Base-by-base conservation (phyloP, 306 rosid species). In the Dryas alaskensis region DNA sequence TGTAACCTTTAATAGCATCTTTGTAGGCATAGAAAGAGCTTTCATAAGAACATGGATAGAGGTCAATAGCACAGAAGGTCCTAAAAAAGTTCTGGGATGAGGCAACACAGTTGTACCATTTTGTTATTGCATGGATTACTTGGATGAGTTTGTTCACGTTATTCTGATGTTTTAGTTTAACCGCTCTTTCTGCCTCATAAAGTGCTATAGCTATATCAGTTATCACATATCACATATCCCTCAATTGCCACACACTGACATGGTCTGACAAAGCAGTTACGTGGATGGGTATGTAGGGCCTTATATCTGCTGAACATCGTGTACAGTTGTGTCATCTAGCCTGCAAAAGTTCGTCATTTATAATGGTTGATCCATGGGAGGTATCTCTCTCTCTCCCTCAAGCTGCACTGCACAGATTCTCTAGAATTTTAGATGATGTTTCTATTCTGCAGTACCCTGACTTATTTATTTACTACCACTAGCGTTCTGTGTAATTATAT, bases 361-460 rank as follows among this genome's bases (percentile, higher is more conserved):
- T 92, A 75, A 94, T 92, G 97, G 96, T 92, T 77, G 99, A 94
- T 86, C 92, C 89, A 47, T 94, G 99, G 97, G 99, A 94, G 91
- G 97, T 91, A 87, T 54, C 7, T 22, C 22, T 22, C 22, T 53
- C 67, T 53, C 60, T 70, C 46, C 49, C 73, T 67, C 46, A 19
- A 46, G 25, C 49, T 59, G 37, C 63, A 3, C 4, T 11, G n/a
- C 52, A 7, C 49, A 52, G 12, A 59, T 44, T 65, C 43, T 11
- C 31, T 8, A 27, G 61, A 49, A 70, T 80, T 71, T 64, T 60
- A 47, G 66, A 44, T 45, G 7, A 53, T 64, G 27, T 22, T 54
- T 37, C 46, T 10, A n/a, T 60, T 14, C 40, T 39, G 60, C 47
- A 16, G 11, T 16, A n/a, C 19, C 19, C 5, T 52, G 19, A 50